Conservation (phyloP, 2,329 filamentous ascomycete genomes). For the Pyricularia sp. region DNA sequence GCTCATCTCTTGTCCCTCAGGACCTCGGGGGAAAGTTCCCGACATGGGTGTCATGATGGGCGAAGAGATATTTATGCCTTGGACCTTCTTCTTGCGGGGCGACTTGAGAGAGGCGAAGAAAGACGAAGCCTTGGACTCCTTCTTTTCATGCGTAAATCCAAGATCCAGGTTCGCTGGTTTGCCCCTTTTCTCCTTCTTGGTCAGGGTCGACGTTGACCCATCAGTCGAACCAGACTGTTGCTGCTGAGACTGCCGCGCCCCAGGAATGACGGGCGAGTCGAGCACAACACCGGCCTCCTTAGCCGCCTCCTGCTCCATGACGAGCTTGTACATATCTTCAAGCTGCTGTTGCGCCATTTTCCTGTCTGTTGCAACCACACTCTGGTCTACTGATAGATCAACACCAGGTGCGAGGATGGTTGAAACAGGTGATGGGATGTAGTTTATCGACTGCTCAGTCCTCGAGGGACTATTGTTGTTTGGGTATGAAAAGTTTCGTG, state of each 20-base stretch:
- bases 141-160: constrained; percentile 27
- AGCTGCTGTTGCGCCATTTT: constrained; percentile 68
- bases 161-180: constrained; percentile 41
- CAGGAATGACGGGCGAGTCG: constrained; percentile 25
- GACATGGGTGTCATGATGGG: constrained; percentile 53
- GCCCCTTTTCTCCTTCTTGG: constrained; percentile 29
- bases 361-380: constrained; percentile 61
- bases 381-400: constrained; percentile 62
- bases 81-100: constrained; percentile 38
- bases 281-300: constrained; percentile 43
- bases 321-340: constrained; percentile 80
- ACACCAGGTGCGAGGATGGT: constrained; percentile 41
- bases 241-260: constrained; percentile 12
- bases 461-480: constrained; percentile 25
- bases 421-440: constrained; percentile 33
- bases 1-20: constrained; percentile 42
- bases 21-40: constrained; percentile 38
- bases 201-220: constrained; percentile 18
- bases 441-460: constrained; percentile 18
- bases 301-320: constrained; percentile 75
- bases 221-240: constrained; percentile 8
- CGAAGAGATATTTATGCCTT: constrained; percentile 46
- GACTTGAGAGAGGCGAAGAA: constrained; percentile 49
- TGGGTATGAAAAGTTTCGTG: constrained; percentile 38
- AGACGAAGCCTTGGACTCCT: constrained; percentile 43